Base-by-base conservation (phyloP, 768 basidiomycete genomes). In the Tricholoma saponaceum region DNA sequence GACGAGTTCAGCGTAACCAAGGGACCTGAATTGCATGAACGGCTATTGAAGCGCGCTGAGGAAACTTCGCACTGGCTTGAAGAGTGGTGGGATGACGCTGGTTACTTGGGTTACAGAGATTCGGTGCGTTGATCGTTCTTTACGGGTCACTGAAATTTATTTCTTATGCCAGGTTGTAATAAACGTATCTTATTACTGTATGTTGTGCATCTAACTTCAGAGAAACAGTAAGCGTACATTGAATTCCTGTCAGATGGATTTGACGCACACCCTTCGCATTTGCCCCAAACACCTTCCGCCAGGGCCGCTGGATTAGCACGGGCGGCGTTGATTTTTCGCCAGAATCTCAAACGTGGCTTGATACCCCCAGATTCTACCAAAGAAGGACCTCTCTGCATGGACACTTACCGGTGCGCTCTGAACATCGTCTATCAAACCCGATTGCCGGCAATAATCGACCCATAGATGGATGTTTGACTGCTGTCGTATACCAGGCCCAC, bases 131-230 rank as follows among this genome's bases (percentile, higher is more conserved):
- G 9, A 54, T 28, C 16, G 0, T 28, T 18, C 20, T 51, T 16
- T 55, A 23, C 52, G 52, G 18, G 3, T 49, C 1, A 57, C 16
- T 18, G 30, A 26, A 22, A 12, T 13, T 6, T 23, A 12, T 23
- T 50, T 30, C 14, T 53, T 25, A 51, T 14, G 32, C 13, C 58
- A 79, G 86, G 87, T 94, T 55, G 86, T 95, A 0, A 79, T 95
- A 39, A 92, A 95, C 63, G 92, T 95, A 10, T 95, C 91, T n/a
- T 96, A 97, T 72, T 97, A 92, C 64, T 97, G 95, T 89, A 69
- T 54, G 81, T 61, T 23, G 23, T 16, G 26, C 26, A 50, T 28
- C 14, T 4, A n/a, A 26, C 7, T 25, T 26, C 25, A 1, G 14
- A n/a, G 26, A 13, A n/a, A n/a, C n/a, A 49, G n/a, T 13, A 18